Evolutionary conservation across 2,329 filamentous ascomycete species (phyloP), one percentile per base, ranked within the genome.

Genomic region (Lachnellula arida): DNA sequence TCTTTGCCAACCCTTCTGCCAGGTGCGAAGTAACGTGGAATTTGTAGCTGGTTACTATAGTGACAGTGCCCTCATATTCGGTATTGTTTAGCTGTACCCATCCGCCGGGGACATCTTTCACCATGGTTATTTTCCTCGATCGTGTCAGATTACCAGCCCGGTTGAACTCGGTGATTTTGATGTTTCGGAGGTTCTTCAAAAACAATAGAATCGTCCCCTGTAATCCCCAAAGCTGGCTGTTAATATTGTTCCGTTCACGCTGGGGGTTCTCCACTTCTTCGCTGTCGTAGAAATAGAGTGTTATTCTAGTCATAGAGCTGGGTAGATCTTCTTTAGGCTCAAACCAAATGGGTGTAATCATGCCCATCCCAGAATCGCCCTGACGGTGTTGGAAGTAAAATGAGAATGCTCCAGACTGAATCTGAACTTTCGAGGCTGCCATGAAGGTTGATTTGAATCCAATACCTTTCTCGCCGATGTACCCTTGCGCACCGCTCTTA

Each of bases 321-420:
- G 25, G 12, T 14, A 47, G 34, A 17, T 43, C 40, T 15, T 48
- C 34, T 28, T 49, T 28, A 14, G 11, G 19, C 6, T 22, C 35
- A 46, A 49, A 19, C 54, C 54, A 53, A 40, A 48, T 42, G 6
- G 42, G 54, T 14, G 54, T 53, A 6, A 53, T 44, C 49, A 56
- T 56, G 11, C 46, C 51, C 51, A 49, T 54, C 34, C 55, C 48
- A 25, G 35, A 34, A 34, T 48, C 67, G 0, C 69, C 58, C 0
- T 76, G 61, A 6, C 68, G 65, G 0, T 82, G 1, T 78, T 67
- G 46, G 52, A 76, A 75, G 2, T 53, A 63, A 57, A 75, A 75
- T 0, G 69, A 72, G 58, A 68, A 74, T 1, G 65, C 19, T 1
- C 68, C 70, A 0, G 74, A 76, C 50, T 74, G 73, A 17, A 76